A percentile compares a stretch with the other conserved stretches of the same genome.
These are phyloP conservation scores for Naganishia onofrii DNA, from an alignment of 768 basidiomycete species.

Conservation along the genomic window DNA sequence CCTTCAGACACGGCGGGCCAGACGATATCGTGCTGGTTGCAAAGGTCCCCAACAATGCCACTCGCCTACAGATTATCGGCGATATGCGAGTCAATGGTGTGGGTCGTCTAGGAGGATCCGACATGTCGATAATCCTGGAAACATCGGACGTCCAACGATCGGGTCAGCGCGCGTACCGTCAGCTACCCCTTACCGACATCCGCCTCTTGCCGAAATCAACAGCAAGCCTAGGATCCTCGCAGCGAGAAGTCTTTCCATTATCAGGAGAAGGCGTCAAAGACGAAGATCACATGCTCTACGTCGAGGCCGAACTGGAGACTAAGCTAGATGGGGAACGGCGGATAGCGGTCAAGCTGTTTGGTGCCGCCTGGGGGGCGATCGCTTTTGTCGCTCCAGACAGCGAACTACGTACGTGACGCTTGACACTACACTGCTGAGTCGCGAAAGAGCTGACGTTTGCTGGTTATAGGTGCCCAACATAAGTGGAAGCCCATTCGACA, in stretches of 20 bases:
- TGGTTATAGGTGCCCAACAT: slow-evolving; percentile 27
- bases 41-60: neutral
- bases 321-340: neutral
- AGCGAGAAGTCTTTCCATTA: slow-evolving; percentile 36
- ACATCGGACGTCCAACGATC: neutral
- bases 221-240: neutral
- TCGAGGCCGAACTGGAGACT: slow-evolving; percentile 7
- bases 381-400: neutral
- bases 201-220: slow-evolving; percentile 26
- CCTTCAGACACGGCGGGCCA: neutral
- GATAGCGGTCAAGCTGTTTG: neutral
- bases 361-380: slow-evolving; percentile 10
- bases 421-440: too few relatives aligned
- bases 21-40: neutral
- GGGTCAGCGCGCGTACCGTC: neutral
- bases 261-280: slow-evolving; percentile 40
- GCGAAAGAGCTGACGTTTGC: neutral
- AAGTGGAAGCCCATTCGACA: slow-evolving; percentile 18
- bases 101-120: neutral
- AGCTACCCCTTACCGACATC: neutral
- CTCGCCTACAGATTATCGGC: slow-evolving; percentile 15
- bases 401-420: slow-evolving; percentile 22
- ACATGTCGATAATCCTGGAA: neutral
- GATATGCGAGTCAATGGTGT: slow-evolving; percentile 11
- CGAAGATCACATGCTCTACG: slow-evolving; percentile 31